These are phyloP conservation scores for Agapanthus africanus DNA, from an alignment of 106 monocot species.

Conservation along the genomic window DNA sequence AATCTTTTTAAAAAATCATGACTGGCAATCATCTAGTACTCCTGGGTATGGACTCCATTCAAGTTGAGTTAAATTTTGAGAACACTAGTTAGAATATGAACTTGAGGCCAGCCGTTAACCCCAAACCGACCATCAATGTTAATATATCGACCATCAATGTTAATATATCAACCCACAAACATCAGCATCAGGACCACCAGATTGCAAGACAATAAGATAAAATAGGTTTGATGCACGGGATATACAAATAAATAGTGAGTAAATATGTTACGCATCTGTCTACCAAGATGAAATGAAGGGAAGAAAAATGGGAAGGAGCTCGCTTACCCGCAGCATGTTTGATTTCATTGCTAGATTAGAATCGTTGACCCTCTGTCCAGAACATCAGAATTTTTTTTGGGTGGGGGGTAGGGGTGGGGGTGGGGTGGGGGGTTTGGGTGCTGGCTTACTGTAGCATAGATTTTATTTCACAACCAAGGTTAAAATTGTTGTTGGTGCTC, in stretches of 20 bases:
- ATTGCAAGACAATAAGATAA: not conserved
- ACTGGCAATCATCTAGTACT: not conserved
- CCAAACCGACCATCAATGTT: not conserved
- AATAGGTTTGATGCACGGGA: not conserved
- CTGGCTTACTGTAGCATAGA: not conserved
- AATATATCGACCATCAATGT: not conserved
- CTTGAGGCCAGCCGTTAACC: not conserved
- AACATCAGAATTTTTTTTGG: too few relatives aligned
- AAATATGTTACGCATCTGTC: too few relatives aligned
- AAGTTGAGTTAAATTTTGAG: not conserved
- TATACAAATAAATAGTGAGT: not conserved
- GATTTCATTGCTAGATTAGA: too few relatives aligned
- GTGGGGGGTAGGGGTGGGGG: too few relatives aligned
- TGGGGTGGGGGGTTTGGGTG: too few relatives aligned
- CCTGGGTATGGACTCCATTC: too few relatives aligned
- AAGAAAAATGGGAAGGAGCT: too few relatives aligned
- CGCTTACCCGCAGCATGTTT: too few relatives aligned
- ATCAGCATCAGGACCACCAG: not conserved
- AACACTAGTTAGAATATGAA: not conserved
- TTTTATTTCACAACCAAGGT: not conserved
- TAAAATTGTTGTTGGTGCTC: not conserved
- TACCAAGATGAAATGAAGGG: too few relatives aligned
- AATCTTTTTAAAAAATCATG: not conserved
- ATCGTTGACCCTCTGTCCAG: too few relatives aligned
- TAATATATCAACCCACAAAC: not conserved